Evolutionary conservation across 2,329 filamentous ascomycete genomes (phyloP).

Genomic region (Venturia asperata): DNA sequence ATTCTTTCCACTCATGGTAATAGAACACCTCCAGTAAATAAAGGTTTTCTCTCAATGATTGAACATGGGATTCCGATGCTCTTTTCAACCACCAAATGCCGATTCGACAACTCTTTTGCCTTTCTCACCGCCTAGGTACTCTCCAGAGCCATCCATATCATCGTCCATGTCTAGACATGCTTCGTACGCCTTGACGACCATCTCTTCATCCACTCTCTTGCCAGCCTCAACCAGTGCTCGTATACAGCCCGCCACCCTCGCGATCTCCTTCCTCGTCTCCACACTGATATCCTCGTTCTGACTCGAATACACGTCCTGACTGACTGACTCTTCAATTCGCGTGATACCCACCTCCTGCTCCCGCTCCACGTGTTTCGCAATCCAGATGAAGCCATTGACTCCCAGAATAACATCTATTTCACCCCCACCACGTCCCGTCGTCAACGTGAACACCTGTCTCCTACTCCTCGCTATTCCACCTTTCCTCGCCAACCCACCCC

Average conservation of each 20-base stretch:
- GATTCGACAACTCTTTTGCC: slow-evolving; percentile 32
- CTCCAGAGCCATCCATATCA: slow-evolving; percentile 41
- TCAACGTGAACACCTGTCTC: slow-evolving; percentile 81
- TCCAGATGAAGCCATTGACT: slow-evolving; percentile 96
- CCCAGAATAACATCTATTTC: slow-evolving; percentile 81
- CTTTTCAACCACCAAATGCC: slow-evolving; percentile 24
- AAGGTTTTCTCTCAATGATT: not conserved
- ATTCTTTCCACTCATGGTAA: not conserved
- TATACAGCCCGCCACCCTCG: slow-evolving; percentile 73
- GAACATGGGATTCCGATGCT: not conserved
- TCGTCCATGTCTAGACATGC: slow-evolving; percentile 69
- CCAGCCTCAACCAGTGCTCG: slow-evolving; percentile 75
- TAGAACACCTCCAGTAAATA: not conserved
- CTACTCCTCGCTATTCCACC: slow-evolving; percentile 77
- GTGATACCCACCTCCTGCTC: slow-evolving; percentile 60
- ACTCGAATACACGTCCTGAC: slow-evolving; percentile 81
- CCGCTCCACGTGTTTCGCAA: slow-evolving; percentile 71
- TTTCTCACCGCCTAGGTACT: slow-evolving; percentile 34
- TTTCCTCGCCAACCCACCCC: slow-evolving; percentile 38
- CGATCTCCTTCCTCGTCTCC: slow-evolving; percentile 79
- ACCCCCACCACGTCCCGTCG: slow-evolving; percentile 51
- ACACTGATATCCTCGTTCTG: slow-evolving; percentile 81
- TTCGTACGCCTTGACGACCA: slow-evolving; percentile 73
- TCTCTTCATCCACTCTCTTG: slow-evolving; percentile 82
- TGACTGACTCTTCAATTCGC: slow-evolving; percentile 79